A percentile compares a stretch with the other conserved stretches of the same genome.
These are phyloP conservation scores for Boletus rubescentipes DNA, from an alignment of 768 basidiomycete species.

Conservation along the genomic window DNA sequence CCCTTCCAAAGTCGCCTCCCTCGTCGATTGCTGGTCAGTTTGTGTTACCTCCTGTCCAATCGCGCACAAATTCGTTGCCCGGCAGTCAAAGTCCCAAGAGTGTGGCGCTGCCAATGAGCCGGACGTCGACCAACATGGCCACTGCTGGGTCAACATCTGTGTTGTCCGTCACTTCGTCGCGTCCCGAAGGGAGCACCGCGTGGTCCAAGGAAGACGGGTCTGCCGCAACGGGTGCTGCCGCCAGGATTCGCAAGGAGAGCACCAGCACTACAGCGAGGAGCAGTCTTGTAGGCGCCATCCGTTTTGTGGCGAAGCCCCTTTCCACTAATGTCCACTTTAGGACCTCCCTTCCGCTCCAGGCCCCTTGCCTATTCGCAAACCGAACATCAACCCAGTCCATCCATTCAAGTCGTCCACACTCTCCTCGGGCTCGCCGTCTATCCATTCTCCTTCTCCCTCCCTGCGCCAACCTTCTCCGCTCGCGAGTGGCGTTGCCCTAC, in stretches of 20 bases:
- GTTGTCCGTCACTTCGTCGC: conserved; percentile 42
- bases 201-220: conserved; percentile 39
- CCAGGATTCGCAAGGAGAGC: conserved; percentile 53
- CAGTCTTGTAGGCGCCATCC: conserved; percentile 16
- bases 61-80: conserved; percentile 39
- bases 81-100: conserved; percentile 37
- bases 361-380: conserved; percentile 45
- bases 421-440: conserved; percentile 48
- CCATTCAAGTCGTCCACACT: conserved; percentile 53
- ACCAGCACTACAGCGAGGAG: conserved; percentile 40
- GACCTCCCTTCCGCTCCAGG: conserved; percentile 39
- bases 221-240: conserved; percentile 36
- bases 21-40: conserved; percentile 46
- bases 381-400: conserved; percentile 41
- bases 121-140: conserved; percentile 34
- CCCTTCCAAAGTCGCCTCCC: conserved; percentile 48
- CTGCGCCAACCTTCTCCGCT: conserved; percentile 48
- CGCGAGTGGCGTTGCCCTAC: conserved; percentile 28
- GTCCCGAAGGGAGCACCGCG: conserved; percentile 36
- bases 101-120: conserved; percentile 35
- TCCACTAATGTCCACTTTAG: conserved; percentile 21
- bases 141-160: conserved; percentile 37
- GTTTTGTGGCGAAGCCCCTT: not conserved
- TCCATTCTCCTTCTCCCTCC: conserved; percentile 49
- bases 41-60: conserved; percentile 35